Base-by-base conservation (phyloP, 768 basidiomycete genomes). In the Amanita rimosa region DNA sequence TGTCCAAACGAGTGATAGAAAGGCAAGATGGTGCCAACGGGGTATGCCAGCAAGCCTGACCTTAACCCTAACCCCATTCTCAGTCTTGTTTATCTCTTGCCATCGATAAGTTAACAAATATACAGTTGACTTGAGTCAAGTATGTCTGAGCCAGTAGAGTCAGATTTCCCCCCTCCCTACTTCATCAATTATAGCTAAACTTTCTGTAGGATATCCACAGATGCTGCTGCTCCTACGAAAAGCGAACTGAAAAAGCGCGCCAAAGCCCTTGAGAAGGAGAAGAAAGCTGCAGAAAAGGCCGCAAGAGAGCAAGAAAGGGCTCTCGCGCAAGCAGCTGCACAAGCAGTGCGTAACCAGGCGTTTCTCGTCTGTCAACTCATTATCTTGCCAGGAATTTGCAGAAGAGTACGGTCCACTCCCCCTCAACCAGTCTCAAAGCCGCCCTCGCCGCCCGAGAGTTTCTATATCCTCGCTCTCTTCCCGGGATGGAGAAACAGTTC, bases 231-330 rank as follows among this genome's bases (percentile, higher is more conserved):
- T 10, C 89, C 82, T 6, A 80, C 83, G 48, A 97, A 96, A 69
- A 88, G 72, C 58, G 91, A 94, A 57, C 63, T 91, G 51, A 97
- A 98, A 73, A 93, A 91, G 67, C 79, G 81, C 27, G 85, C 85
- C 27, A 97, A 96, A 64, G 85, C 85, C 41, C 84, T 81, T 10
- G 89, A 93, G 67, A 97, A 97, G 56, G 87, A 84, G 41, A 80
- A 81, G 67, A 93, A 90, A 62, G 84, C 83, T 6, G 87, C 86
- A 37, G 92, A 93, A 63, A 85, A 83, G 57, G 85, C 81, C 5
- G 87, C 85, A 7, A 85, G 81, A 57, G 80, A 87, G 55, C 73
- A 81, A 40, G 89, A 88, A 55, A 73, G 81, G 35, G 85, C 78
- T 31, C 75, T 76, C 46, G 78, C 82, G 56, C 71, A 78, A 53